Base-by-base conservation (phyloP, 73 alveolate species). In the Paraurostyla sp. region DNA sequence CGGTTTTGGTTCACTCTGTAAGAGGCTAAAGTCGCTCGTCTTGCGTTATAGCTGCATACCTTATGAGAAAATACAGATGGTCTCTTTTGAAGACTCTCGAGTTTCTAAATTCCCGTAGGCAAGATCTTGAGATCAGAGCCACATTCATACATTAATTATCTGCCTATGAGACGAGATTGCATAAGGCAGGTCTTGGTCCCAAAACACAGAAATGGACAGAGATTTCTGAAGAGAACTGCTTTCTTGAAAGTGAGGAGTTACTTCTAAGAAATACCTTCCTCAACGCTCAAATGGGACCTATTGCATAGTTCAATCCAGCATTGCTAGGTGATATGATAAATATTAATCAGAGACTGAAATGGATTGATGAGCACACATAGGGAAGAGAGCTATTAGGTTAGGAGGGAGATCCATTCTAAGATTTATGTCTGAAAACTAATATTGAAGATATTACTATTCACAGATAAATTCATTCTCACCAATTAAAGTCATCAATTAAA, bases 201-300 rank as follows among this genome's bases (percentile, higher is more conserved):
- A 85, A 91, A 78, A 88, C 97, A 22, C 89, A 93, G 22, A 87
- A 87, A 49, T 96, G 99, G 98, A 92, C 91, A 80, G 99, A 95
- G 76, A 83, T 94, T 29, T 71, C 82, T 4, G 95, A 93, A 54
- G 96, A 92, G 46, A 76, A 62, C 40, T 60, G 82, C 27, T 62
- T 51, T 23, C 60, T 92, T 25, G 97, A 85, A 50, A 40, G 87
- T 25, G 99, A 96, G 54, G 99, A 96, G 81, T 91, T 94, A 25
- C 88, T 96, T n/a, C 88, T 96, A 23, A 92, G 99, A 68, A 96
- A 96, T 83, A 96, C 99, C 3, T 96, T 92, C 80, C 62, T 96
- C 32, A 96, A 96, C 82, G 97, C 99, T 38, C 91, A 93, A 48
- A 94, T 94, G 94, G 99, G 98, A 0, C 97, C 98, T 36, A 85